Conservation (phyloP, 768 basidiomycete species). For the Lentinula edodes region DNA sequence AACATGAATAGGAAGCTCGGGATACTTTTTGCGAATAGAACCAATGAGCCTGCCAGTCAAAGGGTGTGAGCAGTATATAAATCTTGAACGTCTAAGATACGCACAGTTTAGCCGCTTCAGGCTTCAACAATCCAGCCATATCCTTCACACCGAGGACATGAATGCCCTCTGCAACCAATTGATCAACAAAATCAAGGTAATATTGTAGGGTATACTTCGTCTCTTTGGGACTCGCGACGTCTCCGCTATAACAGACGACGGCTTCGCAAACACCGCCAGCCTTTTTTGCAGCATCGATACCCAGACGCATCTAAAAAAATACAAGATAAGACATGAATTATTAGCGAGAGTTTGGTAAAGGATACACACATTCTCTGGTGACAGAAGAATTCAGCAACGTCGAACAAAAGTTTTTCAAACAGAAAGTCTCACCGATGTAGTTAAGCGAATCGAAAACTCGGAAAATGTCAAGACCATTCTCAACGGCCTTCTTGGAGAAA, state of each 20-base stretch:
- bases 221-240: constrained; percentile 91
- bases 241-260: constrained; percentile 97
- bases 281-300: constrained; percentile 99
- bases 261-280: constrained; percentile 98
- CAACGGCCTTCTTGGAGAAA: constrained; percentile 99
- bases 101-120: constrained; percentile 89
- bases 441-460: constrained; percentile 98
- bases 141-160: constrained; percentile 98
- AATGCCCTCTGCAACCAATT: constrained; percentile 91
- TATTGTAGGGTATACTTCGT: constrained; percentile 97
- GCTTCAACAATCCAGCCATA: constrained; percentile 97
- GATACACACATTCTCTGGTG: constrained; percentile 61
- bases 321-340: not conserved
- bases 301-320: constrained; percentile 76
- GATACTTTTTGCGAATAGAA: constrained; percentile 92
- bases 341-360: not conserved
- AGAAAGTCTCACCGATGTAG: constrained; percentile 73
- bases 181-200: constrained; percentile 92
- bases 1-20: constrained; percentile 97
- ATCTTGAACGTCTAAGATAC: not conserved
- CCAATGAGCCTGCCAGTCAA: constrained; percentile 66
- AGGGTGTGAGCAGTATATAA: constrained; percentile 7
- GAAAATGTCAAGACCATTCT: constrained; percentile 99
- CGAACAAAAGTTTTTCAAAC: not conserved
- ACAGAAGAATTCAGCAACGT: constrained; percentile 2